phyloP scores from a whole-genome alignment of 2,329 filamentous ascomycete genomes.

The Cyanodermella asteris region DNA sequence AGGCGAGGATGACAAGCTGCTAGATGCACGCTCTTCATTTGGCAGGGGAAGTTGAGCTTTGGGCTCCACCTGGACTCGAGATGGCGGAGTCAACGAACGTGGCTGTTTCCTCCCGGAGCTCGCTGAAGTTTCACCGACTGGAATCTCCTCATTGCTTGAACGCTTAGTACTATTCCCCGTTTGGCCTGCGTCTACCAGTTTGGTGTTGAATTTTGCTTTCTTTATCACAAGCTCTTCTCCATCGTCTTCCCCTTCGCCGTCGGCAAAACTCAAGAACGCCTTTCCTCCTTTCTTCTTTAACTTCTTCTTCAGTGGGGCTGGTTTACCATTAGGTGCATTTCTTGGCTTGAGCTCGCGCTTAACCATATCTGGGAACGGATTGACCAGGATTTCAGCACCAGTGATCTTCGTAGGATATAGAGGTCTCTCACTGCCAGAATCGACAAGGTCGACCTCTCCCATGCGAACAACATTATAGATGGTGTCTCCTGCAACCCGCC shows the following conservation, averaged over 20 bases:
- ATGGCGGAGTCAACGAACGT: conserved; percentile 4
- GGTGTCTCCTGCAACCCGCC: conserved; percentile 74
- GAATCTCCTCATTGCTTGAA: conserved; percentile 3
- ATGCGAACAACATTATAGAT: conserved; percentile 94
- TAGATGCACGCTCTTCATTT: conserved; percentile 19
- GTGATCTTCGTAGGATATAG: conserved; percentile 63
- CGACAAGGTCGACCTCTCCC: conserved; percentile 60
- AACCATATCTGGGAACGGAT: conserved; percentile 22
- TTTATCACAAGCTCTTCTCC: conserved; percentile 14
- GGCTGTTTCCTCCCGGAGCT: no score
- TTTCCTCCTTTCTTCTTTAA: conserved; percentile 21
- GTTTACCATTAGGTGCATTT: conserved; percentile 13
- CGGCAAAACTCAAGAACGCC: conserved; percentile 24
- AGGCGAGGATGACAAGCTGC: conserved; percentile 10
- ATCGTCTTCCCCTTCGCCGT: conserved; percentile 19
- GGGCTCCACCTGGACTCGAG: conserved; percentile 17
- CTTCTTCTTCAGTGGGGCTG: conserved; percentile 18
- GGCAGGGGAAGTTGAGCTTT: conserved; percentile 22
- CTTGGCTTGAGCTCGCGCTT: conserved; percentile 19
- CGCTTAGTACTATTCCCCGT: conserved; percentile 6
- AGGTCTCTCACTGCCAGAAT: conserved; percentile 56
- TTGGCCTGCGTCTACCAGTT: conserved; percentile 16
- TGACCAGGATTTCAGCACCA: conserved; percentile 23
- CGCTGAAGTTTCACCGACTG: no score
- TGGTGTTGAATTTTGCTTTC: conserved; percentile 27